Evolutionary conservation across 106 monocot genomes (phyloP).

Genomic region (Dioscorea alata): DNA sequence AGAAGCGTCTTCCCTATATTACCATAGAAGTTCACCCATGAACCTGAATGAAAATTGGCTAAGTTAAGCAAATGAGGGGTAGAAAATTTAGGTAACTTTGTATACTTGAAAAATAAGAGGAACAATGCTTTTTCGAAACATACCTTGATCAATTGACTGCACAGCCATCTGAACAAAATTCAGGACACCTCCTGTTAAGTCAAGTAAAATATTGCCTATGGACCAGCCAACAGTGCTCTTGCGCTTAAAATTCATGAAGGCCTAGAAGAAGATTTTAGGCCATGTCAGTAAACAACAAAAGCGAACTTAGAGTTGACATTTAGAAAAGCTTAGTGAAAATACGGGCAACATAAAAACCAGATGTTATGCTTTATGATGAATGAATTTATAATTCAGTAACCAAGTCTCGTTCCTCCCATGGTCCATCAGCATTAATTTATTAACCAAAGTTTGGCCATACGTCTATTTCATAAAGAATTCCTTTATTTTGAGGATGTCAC

Average conservation of each 20-base stretch:
- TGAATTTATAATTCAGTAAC: too few species aligned
- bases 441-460: too few species aligned
- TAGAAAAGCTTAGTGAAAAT: too few species aligned
- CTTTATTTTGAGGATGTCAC: too few species aligned
- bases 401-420: too few species aligned
- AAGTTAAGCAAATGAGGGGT: not conserved
- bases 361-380: too few species aligned
- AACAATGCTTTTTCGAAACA: not conserved
- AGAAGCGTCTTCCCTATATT: constrained; percentile 50
- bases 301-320: too few species aligned
- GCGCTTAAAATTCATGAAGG: constrained; percentile 10
- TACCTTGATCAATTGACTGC: constrained; percentile 15
- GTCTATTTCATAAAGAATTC: too few species aligned
- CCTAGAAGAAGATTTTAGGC: constrained; percentile 1
- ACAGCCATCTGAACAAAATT: constrained; percentile 17
- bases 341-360: too few species aligned
- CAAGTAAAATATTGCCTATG: constrained; percentile 17
- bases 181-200: constrained; percentile 3
- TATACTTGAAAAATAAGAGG: not conserved
- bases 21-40: constrained; percentile 46
- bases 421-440: too few species aligned
- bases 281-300: not conserved
- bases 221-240: constrained; percentile 17
- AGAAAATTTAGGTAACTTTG: not conserved
- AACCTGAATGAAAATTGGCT: constrained; percentile 13